phyloP scores from a whole-genome alignment of 768 basidiomycete genomes.

The Suillus variegatus region DNA sequence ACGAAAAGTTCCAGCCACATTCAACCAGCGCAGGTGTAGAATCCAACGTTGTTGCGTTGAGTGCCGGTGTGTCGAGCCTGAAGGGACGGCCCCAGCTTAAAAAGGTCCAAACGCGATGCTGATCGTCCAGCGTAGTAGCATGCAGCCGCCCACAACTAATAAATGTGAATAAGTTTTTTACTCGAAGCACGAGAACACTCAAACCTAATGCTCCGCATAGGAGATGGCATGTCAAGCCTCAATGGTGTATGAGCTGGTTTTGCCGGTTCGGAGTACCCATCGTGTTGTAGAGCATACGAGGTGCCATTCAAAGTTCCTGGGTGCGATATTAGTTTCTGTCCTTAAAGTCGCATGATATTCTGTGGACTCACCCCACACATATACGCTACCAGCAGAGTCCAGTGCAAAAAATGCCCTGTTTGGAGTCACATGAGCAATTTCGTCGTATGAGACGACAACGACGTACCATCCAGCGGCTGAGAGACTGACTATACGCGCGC shows the following conservation, averaged over 20 bases:
- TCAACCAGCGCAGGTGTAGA: conserved; percentile 63
- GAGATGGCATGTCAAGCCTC: conserved; percentile 56
- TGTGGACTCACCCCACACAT: conserved; percentile 72
- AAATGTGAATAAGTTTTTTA: not conserved
- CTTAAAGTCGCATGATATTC: conserved; percentile 3
- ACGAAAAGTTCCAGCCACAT: conserved; percentile 83
- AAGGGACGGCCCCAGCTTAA: conserved; percentile 80
- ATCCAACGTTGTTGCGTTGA: conserved; percentile 44
- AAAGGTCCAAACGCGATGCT: conserved; percentile 71
- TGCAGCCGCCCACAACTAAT: conserved; percentile 78
- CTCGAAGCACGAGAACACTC: conserved; percentile 12
- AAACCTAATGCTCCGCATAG: conserved; percentile 68
- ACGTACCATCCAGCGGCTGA: conserved; percentile 83
- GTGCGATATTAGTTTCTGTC: conserved; percentile 8
- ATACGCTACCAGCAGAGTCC: conserved; percentile 69
- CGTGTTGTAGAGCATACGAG: conserved; percentile 38
- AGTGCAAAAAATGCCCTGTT: conserved; percentile 85
- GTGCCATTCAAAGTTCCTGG: conserved; percentile 64
- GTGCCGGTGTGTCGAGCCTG: conserved; percentile 43
- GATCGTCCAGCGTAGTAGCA: conserved; percentile 61
- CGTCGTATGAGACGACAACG: conserved; percentile 7
- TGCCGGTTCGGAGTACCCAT: conserved; percentile 58
- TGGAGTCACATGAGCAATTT: not conserved
- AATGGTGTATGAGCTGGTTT: conserved; percentile 55
- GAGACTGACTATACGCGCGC: conserved; percentile 66